Evolutionary conservation across 768 basidiomycete genomes (phyloP).

Genomic region (Kwoniella heveanensis): DNA sequence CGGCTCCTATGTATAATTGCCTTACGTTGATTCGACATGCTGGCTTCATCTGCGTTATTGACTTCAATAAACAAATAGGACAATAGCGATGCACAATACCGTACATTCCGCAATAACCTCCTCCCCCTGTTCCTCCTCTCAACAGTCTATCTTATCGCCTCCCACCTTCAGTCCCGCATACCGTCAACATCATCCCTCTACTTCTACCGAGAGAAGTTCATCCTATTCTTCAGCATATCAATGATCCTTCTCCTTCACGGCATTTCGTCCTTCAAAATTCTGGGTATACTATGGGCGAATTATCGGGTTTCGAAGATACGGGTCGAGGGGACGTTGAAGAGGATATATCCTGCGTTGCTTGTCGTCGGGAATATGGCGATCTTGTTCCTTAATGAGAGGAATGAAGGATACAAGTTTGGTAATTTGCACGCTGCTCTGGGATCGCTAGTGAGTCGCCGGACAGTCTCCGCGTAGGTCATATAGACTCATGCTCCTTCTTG

Average conservation of each 20-base stretch:
- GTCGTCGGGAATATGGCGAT: slow-evolving; percentile 78
- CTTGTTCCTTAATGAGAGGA: slow-evolving; percentile 74
- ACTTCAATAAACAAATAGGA: slow-evolving; percentile 71
- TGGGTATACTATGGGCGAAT: slow-evolving; percentile 70
- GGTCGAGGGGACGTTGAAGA: slow-evolving; percentile 8
- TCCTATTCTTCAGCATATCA: slow-evolving; percentile 62
- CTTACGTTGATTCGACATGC: too few relatives aligned
- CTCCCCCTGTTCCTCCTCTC: slow-evolving; percentile 64
- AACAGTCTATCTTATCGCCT: slow-evolving; percentile 65
- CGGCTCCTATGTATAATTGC: too few relatives aligned
- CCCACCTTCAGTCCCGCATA: slow-evolving; percentile 28
- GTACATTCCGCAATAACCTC: slow-evolving; percentile 79
- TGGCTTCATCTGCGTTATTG: too few relatives aligned
- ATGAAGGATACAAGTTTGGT: slow-evolving; percentile 72
- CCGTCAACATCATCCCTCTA: slow-evolving; percentile 8
- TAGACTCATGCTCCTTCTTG: neutral
- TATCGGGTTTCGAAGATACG: slow-evolving; percentile 64
- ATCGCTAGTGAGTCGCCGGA: slow-evolving; percentile 62
- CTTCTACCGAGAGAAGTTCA: slow-evolving; percentile 23
- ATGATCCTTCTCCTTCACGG: slow-evolving; percentile 80
- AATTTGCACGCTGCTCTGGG: slow-evolving; percentile 63
- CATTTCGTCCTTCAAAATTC: slow-evolving; percentile 72
- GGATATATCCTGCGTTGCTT: slow-evolving; percentile 57
- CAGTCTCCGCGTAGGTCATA: too few relatives aligned
- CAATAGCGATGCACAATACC: slow-evolving; percentile 88